Percentiles rank a stretch among this genome's conserved stretches.
These are phyloP conservation scores for Arthrobotrys conoides DNA, from an alignment of 2,329 filamentous ascomycete species.

Conservation along the genomic window DNA sequence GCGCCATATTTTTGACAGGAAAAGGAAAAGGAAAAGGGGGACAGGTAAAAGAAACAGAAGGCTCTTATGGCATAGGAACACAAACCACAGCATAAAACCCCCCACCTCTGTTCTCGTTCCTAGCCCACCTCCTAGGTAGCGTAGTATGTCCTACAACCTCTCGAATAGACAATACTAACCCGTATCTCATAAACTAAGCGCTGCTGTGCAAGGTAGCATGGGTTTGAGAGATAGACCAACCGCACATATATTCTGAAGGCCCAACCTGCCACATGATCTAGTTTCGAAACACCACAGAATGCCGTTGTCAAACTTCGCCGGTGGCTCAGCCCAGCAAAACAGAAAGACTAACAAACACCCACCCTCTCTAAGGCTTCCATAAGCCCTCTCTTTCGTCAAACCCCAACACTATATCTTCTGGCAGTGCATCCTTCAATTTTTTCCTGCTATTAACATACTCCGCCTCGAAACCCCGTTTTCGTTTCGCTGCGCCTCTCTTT, in stretches of 20 bases:
- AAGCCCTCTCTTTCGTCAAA: conserved; percentile 33
- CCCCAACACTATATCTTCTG: conserved; percentile 45
- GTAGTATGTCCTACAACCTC: neutral
- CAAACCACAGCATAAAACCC: neutral
- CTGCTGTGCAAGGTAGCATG: too few species aligned
- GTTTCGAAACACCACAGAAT: neutral
- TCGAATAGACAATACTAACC: neutral
- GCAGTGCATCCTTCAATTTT: conserved; percentile 69
- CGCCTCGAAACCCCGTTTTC: conserved; percentile 70
- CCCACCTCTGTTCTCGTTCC: neutral
- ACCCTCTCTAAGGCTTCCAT: conserved; percentile 47
- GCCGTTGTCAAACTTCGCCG: neutral
- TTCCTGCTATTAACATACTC: conserved; percentile 71
- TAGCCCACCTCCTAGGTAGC: neutral
- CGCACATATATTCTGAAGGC: neutral
- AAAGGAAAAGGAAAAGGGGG: neutral
- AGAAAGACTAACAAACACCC: neutral
- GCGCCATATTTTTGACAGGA: conserved; percentile 21
- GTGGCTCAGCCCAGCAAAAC: neutral
- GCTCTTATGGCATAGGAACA: neutral
- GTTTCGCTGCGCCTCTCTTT: conserved; percentile 67
- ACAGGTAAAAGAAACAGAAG: neutral
- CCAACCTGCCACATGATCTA: neutral
- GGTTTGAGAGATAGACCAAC: too few species aligned
- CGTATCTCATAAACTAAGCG: too few species aligned